These are phyloP conservation scores for Blechomonas ayalai DNA, from an alignment of 208 protist species.

Conservation along the genomic window DNA sequence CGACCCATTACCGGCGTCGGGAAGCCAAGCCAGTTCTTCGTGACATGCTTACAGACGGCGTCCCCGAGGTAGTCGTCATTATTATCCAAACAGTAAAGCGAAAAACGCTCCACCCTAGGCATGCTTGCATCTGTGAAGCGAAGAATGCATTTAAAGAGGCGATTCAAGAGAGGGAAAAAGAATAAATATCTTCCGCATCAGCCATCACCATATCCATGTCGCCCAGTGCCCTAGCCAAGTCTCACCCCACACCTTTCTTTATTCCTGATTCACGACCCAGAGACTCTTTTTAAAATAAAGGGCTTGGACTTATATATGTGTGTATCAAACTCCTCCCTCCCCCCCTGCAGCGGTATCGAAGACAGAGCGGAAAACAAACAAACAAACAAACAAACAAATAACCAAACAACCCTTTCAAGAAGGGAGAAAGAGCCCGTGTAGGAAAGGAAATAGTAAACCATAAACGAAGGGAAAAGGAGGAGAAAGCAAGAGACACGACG, in stretches of 20 bases:
- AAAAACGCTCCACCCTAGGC: too few relatives aligned
- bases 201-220: too few relatives aligned
- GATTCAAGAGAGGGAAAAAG: too few relatives aligned
- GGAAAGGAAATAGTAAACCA: slow-evolving; percentile 1
- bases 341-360: not conserved
- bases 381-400: slow-evolving; percentile 4
- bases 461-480: slow-evolving; percentile 4
- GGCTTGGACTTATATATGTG: too few relatives aligned
- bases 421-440: not conserved
- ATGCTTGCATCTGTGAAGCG: too few relatives aligned
- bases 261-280: too few relatives aligned
- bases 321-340: too few relatives aligned
- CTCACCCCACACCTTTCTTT: too few relatives aligned
- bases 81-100: slow-evolving; percentile 26
- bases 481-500: slow-evolving; percentile 3
- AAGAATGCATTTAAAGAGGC: too few relatives aligned
- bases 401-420: not conserved
- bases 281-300: too few relatives aligned
- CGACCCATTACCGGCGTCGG: slow-evolving; percentile 3
- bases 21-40: slow-evolving; percentile 3
- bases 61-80: slow-evolving; percentile 20
- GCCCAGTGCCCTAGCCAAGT: too few relatives aligned
- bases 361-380: not conserved
- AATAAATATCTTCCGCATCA: too few relatives aligned
- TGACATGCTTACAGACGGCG: slow-evolving; percentile 1